Evolutionary conservation across 768 basidiomycete species (phyloP).

Genomic region (Mycena sanguinolenta): DNA sequence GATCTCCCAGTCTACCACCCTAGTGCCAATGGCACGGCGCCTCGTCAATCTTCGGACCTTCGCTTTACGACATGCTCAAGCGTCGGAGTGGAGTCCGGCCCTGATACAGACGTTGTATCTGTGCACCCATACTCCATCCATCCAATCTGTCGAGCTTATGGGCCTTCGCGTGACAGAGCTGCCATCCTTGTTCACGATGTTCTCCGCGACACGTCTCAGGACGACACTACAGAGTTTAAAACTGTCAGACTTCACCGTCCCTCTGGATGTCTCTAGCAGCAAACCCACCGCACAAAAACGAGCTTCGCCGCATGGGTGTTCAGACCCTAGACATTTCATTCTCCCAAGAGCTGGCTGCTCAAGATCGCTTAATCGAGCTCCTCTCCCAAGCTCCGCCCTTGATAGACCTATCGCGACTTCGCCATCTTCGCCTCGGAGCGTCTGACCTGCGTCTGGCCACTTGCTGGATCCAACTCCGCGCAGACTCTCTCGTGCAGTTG

Average conservation of each 20-base stretch:
- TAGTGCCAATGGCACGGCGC: neutral
- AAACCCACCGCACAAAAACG: neutral
- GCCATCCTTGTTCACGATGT: neutral
- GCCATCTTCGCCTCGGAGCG: neutral
- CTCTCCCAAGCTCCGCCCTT: neutral
- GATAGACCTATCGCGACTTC: neutral
- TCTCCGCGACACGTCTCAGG: neutral
- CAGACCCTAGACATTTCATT: neutral
- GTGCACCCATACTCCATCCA: neutral
- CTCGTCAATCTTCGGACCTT: neutral
- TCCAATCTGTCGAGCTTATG: neutral
- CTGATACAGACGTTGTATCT: neutral
- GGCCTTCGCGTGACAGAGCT: neutral
- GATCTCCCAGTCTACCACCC: slow-evolving; percentile 2
- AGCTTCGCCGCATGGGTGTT: neutral
- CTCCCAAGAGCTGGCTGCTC: no score
- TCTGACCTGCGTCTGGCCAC: neutral
- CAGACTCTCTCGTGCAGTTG: neutral
- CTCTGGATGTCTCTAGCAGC: neutral
- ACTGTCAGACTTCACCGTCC: neutral
- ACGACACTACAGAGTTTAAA: neutral
- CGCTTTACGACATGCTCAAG: neutral
- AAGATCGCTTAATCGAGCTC: neutral
- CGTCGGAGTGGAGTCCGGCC: slow-evolving; percentile 1
- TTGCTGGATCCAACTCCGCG: neutral